phyloP scores from a whole-genome alignment of 208 protist species.

The Leishmania guyanensis region DNA sequence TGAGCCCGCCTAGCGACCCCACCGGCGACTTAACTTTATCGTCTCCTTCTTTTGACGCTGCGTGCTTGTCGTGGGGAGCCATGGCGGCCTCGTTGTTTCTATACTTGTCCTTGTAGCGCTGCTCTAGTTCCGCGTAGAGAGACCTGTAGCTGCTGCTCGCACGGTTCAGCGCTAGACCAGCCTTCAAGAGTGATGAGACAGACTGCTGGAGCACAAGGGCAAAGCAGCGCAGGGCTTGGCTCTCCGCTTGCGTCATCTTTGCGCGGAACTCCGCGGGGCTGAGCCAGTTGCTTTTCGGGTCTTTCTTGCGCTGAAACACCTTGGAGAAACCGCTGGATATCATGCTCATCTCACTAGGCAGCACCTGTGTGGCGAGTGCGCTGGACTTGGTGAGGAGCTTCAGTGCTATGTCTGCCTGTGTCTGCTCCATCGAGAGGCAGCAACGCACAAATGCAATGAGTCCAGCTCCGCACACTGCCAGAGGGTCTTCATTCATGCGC shows the following conservation, averaged over 20 bases:
- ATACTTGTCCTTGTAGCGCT: slow-evolving; percentile 32
- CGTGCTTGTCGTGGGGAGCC: too few species aligned
- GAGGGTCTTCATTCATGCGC: slow-evolving; percentile 33
- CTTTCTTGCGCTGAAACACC: slow-evolving; percentile 32
- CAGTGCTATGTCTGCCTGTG: slow-evolving; percentile 42
- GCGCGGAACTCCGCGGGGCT: slow-evolving; percentile 53
- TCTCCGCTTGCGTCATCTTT: slow-evolving; percentile 49
- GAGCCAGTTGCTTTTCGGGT: slow-evolving; percentile 30
- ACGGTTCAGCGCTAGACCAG: slow-evolving; percentile 53
- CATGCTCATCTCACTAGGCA: slow-evolving; percentile 15
- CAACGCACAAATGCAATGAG: slow-evolving; percentile 51
- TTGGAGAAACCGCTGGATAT: slow-evolving; percentile 30
- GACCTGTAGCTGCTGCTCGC: slow-evolving; percentile 38
- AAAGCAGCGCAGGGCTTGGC: slow-evolving; percentile 52
- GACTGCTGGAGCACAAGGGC: slow-evolving; percentile 50
- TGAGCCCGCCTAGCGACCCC: slow-evolving; percentile 6
- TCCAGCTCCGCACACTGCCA: slow-evolving; percentile 37
- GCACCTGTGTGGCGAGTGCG: slow-evolving; percentile 44
- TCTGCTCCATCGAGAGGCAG: slow-evolving; percentile 59
- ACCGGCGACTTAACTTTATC: slow-evolving; percentile 1
- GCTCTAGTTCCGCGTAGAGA: slow-evolving; percentile 39
- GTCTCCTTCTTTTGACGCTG: background rate
- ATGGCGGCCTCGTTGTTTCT: background rate
- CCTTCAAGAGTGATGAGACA: slow-evolving; percentile 42
- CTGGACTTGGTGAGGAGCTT: slow-evolving; percentile 34